phyloP scores from a whole-genome alignment of 2,329 filamentous ascomycete genomes.

The Ceratocystis ficicola region DNA sequence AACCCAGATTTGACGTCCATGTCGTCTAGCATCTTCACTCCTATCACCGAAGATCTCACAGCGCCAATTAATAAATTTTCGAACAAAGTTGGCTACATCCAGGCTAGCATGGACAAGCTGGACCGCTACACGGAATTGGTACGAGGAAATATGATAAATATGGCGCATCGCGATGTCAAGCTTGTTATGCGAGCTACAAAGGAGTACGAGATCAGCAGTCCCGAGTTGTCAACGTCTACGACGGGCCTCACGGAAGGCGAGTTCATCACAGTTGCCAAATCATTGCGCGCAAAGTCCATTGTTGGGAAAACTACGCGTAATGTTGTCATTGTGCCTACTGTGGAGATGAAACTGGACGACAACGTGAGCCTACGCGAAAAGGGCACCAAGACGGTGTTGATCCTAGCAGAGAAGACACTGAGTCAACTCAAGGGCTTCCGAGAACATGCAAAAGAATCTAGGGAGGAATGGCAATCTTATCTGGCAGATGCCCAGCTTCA shows the following conservation, averaged over 20 bases:
- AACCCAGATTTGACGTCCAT: conserved; percentile 25
- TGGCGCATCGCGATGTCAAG: conserved; percentile 16
- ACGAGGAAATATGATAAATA: conserved; percentile 20
- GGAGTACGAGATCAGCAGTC: conserved; percentile 10
- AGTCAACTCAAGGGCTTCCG: conserved; percentile 20
- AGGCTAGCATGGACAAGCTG: conserved; percentile 15
- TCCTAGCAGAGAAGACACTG: conserved; percentile 19
- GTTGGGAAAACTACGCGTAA: conserved; percentile 15
- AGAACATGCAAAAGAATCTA: conserved; percentile 11
- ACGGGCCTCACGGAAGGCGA: conserved; percentile 14
- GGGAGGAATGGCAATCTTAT: conserved; percentile 6
- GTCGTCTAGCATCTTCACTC: conserved; percentile 30
- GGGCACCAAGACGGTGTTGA: conserved; percentile 10
- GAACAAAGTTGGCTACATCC: conserved; percentile 11
- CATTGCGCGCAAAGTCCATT: conserved; percentile 2
- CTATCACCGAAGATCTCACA: conserved; percentile 26
- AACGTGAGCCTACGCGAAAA: conserved; percentile 14
- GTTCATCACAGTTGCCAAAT: neutral
- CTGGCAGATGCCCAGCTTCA: neutral
- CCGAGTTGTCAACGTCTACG: neutral
- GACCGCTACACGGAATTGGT: conserved; percentile 20
- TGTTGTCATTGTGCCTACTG: conserved; percentile 1
- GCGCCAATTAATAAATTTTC: conserved; percentile 23
- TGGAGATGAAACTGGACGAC: conserved; percentile 11
- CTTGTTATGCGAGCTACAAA: conserved; percentile 13